A percentile compares a stretch with the other conserved stretches of the same genome.
phyloP scores from a whole-genome alignment of 495 filamentous ascomycete species.

The Clohesyomyces aquaticus region DNA sequence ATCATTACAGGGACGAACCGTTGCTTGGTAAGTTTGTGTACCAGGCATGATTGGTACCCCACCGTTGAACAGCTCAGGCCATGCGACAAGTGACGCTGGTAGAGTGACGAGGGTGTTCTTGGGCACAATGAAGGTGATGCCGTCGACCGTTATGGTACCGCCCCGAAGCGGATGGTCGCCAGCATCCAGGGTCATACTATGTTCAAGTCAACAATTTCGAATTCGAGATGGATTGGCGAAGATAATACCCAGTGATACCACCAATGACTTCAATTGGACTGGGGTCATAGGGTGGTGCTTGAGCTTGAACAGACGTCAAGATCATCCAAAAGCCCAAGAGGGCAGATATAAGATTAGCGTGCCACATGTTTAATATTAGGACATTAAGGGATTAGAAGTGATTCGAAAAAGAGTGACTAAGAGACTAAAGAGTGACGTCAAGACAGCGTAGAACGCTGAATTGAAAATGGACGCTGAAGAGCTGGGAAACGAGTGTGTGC shows the following conservation, averaged over 20 bases:
- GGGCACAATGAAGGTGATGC: constrained; percentile 7
- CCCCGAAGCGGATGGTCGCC: constrained; percentile 11
- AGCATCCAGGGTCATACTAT: constrained; percentile 9
- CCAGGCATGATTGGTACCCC: background rate
- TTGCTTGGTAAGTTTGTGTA: background rate
- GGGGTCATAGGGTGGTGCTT: constrained; percentile 13
- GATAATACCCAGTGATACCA: constrained; percentile 3
- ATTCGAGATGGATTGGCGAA: background rate
- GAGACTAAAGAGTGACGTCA: background rate
- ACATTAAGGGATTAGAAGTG: constrained; percentile 1
- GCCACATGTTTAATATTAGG: background rate
- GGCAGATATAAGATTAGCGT: background rate
- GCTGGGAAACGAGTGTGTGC: background rate
- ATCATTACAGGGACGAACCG: background rate
- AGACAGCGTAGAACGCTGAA: background rate
- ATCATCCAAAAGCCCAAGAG: background rate
- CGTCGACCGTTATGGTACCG: constrained; percentile 7
- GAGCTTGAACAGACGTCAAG: background rate
- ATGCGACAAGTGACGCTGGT: constrained; percentile 3
- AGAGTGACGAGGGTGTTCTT: constrained; percentile 10
- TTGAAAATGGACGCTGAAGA: background rate
- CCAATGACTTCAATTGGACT: constrained; percentile 10
- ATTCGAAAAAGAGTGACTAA: background rate
- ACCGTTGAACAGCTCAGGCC: constrained; percentile 10
- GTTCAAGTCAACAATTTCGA: background rate